A percentile compares a stretch with the other conserved stretches of the same genome.
phyloP scores from a whole-genome alignment of 495 filamentous ascomycete species.

The Penicillium crystallinum region DNA sequence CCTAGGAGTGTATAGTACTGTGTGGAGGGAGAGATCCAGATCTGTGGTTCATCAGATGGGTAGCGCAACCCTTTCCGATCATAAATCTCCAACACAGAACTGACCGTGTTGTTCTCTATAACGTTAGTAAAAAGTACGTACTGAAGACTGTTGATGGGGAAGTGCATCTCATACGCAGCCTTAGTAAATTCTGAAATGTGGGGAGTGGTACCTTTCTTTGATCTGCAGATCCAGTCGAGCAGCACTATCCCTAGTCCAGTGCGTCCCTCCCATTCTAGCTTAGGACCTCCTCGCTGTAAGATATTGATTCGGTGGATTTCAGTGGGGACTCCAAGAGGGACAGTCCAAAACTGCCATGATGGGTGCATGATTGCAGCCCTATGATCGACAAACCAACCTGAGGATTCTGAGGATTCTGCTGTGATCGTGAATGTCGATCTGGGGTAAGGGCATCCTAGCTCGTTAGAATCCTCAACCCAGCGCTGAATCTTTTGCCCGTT shows the following conservation, averaged over 20 bases:
- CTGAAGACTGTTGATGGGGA: background rate
- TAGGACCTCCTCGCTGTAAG: constrained; percentile 41
- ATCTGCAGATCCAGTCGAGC: background rate
- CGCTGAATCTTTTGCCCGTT: background rate
- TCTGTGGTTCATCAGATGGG: background rate
- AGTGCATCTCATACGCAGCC: background rate
- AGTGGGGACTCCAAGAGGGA: background rate
- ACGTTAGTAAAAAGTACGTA: background rate
- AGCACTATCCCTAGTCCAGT: background rate
- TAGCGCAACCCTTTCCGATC: background rate
- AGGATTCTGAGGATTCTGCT: background rate
- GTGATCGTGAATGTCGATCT: background rate
- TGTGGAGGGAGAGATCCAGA: background rate
- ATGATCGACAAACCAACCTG: background rate
- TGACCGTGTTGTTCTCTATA: background rate
- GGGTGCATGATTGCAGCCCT: background rate
- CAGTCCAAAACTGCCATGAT: background rate
- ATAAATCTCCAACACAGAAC: background rate
- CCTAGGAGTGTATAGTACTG: background rate
- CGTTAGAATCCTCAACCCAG: background rate
- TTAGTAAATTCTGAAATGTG: background rate
- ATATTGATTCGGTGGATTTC: background rate
- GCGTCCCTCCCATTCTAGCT: background rate
- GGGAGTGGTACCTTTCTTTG: background rate
- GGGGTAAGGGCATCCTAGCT: background rate